These are phyloP conservation scores for Geotrichum siamense DNA, from an alignment of 1,139 yeast species.

Conservation along the genomic window DNA sequence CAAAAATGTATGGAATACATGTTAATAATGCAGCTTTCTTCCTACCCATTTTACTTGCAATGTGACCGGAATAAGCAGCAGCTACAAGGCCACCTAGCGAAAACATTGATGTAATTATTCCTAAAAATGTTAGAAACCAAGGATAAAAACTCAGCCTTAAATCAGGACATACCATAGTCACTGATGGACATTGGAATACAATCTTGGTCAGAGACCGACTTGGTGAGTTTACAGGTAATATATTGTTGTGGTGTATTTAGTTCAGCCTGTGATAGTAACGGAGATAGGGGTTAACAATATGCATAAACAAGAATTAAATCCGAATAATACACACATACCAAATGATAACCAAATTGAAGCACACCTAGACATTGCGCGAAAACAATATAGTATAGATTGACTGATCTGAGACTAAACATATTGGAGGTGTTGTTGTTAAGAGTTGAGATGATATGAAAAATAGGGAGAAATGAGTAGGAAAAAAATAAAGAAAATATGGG, in stretches of 20 bases:
- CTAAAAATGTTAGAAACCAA: constrained; percentile 5
- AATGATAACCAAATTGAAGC: constrained; percentile 83
- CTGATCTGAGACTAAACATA: not conserved
- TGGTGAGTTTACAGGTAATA: constrained; percentile 44
- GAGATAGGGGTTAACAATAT: constrained; percentile 6
- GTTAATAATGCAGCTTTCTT: constrained; percentile 51
- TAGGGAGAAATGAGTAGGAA: not conserved
- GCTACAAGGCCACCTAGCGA: constrained; percentile 83
- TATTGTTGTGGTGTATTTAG: constrained; percentile 73
- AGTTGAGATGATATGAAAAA: not conserved
- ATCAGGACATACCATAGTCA: constrained; percentile 51
- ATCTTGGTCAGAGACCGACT: constrained; percentile 29
- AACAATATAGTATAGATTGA: constrained; percentile 20
- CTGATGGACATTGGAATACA: constrained; percentile 59
- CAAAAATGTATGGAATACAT: constrained; percentile 51
- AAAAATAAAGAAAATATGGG: not conserved
- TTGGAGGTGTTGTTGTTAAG: too few species aligned
- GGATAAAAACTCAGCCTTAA: too few species aligned
- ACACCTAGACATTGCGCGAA: constrained; percentile 59
- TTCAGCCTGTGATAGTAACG: constrained; percentile 53
- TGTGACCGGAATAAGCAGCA: constrained; percentile 60
- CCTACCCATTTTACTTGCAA: constrained; percentile 69
- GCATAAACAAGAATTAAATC: constrained; percentile 3
- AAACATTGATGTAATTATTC: constrained; percentile 67
- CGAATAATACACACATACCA: constrained; percentile 33